Percentiles rank a stretch among this genome's conserved stretches.
phyloP scores from a whole-genome alignment of 768 basidiomycete species.

The Cystobasidium tubakii region DNA sequence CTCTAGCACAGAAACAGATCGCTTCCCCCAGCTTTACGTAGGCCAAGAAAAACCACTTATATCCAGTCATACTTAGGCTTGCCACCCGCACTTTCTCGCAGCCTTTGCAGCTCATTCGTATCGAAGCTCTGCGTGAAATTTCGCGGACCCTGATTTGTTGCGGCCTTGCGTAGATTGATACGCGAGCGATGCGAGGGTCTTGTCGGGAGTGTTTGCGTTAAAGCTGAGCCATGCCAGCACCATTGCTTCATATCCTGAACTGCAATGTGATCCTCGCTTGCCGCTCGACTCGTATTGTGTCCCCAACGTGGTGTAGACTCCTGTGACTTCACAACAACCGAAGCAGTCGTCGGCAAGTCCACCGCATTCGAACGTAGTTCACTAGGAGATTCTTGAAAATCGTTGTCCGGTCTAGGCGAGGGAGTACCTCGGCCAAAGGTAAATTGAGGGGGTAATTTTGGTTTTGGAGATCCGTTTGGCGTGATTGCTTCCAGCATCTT shows the following conservation, averaged over 20 bases:
- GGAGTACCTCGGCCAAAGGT: conserved; percentile 27
- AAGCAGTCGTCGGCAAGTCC: background rate
- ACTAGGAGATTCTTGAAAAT: background rate
- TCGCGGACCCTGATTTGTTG: conserved; percentile 4
- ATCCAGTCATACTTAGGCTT: conserved; percentile 21
- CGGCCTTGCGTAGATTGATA: background rate
- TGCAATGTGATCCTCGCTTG: conserved; percentile 9
- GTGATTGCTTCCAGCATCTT: background rate
- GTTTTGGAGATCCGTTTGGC: conserved; percentile 1
- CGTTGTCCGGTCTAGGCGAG: background rate
- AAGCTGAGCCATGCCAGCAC: background rate
- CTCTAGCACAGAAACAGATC: background rate
- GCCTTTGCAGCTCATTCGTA: conserved; percentile 5
- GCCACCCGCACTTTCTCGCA: conserved; percentile 1
- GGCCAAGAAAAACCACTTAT: background rate
- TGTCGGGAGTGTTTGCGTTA: background rate
- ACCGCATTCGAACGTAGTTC: background rate
- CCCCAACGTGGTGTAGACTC: background rate
- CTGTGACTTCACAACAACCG: background rate
- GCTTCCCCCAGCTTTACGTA: background rate
- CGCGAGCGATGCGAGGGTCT: background rate
- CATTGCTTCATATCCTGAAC: background rate
- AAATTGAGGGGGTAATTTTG: conserved; percentile 23
- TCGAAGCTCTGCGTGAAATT: conserved; percentile 22
- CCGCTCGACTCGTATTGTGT: conserved; percentile 5